A percentile compares a stretch with the other conserved stretches of the same genome.
Evolutionary conservation across 345 rosid species (phyloP).

Genomic region (Angophora floribunda): DNA sequence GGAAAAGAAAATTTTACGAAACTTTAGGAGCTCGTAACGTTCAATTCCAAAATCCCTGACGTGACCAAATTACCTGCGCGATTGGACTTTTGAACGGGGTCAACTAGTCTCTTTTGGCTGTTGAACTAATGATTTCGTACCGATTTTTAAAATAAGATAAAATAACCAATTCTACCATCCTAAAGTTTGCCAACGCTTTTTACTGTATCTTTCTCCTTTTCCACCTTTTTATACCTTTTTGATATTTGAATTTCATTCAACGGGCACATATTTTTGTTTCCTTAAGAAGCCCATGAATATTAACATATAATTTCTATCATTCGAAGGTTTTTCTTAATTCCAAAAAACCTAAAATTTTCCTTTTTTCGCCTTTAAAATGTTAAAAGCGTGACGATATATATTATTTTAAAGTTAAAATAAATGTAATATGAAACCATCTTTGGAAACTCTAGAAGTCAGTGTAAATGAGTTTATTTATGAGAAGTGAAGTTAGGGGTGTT

Average conservation of each 20-base stretch:
- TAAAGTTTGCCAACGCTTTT: not conserved
- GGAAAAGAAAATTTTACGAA: not conserved
- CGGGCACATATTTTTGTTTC: not conserved
- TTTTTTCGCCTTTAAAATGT: not conserved
- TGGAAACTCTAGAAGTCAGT: rapidly evolving
- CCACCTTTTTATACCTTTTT: not conserved
- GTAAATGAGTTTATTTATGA: not conserved
- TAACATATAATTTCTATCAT: not conserved
- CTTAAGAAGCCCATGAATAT: not conserved
- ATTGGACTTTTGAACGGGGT: not conserved
- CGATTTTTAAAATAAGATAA: not conserved
- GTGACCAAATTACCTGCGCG: not conserved
- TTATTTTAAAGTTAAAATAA: not conserved
- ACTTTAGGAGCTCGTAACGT: not conserved
- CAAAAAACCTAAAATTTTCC: not conserved
- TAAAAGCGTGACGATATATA: not conserved
- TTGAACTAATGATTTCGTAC: not conserved
- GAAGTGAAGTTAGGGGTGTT: not conserved
- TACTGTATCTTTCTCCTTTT: not conserved
- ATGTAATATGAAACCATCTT: not conserved
- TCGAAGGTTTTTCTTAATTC: not conserved
- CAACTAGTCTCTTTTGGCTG: not conserved
- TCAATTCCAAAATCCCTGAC: not conserved
- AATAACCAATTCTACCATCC: not conserved
- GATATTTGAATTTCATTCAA: not conserved